Conservation (phyloP, 495 filamentous ascomycete genomes). For the Neurospora sp. region DNA sequence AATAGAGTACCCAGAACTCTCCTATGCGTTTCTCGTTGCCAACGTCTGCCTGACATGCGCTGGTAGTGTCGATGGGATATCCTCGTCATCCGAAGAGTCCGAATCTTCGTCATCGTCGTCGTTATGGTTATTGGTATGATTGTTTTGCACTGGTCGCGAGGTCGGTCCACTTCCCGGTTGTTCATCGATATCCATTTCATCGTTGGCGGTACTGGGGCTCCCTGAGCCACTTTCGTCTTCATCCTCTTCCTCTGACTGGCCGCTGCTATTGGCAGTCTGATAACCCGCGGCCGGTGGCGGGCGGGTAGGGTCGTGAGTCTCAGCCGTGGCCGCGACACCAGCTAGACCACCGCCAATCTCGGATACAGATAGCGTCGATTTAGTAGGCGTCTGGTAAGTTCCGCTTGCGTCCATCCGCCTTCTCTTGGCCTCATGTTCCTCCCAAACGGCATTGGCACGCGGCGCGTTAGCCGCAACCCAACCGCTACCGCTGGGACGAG, state of each 20-base stretch:
- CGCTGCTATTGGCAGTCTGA: conserved; percentile 4
- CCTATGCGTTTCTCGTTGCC: conserved; percentile 2
- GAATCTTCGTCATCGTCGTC: conserved; percentile 21
- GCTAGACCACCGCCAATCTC: conserved; percentile 23
- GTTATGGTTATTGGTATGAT: background rate
- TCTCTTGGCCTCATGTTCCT: conserved; percentile 23
- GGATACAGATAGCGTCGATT: conserved; percentile 21
- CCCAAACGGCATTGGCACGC: conserved; percentile 5
- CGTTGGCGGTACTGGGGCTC: background rate
- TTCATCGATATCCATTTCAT: background rate
- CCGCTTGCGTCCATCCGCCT: conserved; percentile 16
- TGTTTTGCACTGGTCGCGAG: background rate
- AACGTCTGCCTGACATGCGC: conserved; percentile 12
- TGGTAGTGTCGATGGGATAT: conserved; percentile 34
- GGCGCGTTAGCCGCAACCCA: conserved; percentile 25
- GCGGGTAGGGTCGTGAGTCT: conserved; percentile 22
- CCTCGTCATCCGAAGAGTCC: conserved; percentile 29
- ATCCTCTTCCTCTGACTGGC: background rate
- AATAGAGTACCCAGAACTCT: background rate
- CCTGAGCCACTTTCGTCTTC: background rate
- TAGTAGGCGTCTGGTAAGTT: conserved; percentile 12
- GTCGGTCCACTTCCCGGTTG: background rate
- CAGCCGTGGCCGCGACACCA: conserved; percentile 22
- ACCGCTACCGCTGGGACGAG: conserved; percentile 8
- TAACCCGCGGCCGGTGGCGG: conserved; percentile 2